phyloP scores from a whole-genome alignment of 805 yeast genomes.

The Ogataea kodamae region DNA sequence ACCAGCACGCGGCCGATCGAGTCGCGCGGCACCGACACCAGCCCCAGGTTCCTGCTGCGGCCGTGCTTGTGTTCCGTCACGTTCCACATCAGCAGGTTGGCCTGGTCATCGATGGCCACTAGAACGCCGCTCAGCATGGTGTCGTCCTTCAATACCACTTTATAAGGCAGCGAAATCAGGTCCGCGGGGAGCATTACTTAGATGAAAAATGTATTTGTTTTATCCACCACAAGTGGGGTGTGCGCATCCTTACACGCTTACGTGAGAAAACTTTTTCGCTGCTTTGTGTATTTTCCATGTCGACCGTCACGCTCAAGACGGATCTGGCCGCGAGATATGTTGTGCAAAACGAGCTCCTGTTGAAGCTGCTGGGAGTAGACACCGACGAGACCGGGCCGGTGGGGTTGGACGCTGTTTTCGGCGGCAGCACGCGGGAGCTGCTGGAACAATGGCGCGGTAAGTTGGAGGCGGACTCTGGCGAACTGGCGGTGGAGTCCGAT shows the following conservation, averaged over 20 bases:
- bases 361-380: conserved; percentile 20
- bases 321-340: conserved; percentile 34
- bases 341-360: conserved; percentile 31
- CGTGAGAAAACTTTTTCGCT: too few species aligned
- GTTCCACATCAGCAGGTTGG: conserved; percentile 39
- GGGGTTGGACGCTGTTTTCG: conserved; percentile 19
- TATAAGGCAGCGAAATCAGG: conserved; percentile 32
- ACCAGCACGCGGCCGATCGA: conserved; percentile 35
- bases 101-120: conserved; percentile 43
- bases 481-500: not conserved
- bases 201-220: conserved; percentile 21
- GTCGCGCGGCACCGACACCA: conserved; percentile 49
- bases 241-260: too few species aligned
- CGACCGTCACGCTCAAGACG: conserved; percentile 32
- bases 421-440: conserved; percentile 21
- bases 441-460: conserved; percentile 16
- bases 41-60: conserved; percentile 41
- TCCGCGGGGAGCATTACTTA: conserved; percentile 26
- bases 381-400: conserved; percentile 8
- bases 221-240: too few species aligned
- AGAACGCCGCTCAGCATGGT: conserved; percentile 36
- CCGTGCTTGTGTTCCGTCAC: conserved; percentile 31
- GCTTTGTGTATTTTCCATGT: too few species aligned
- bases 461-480: conserved; percentile 13
- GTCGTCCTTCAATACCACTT: conserved; percentile 29